Base-by-base conservation (phyloP, 768 basidiomycete genomes). In the Gyrodon lividus region DNA sequence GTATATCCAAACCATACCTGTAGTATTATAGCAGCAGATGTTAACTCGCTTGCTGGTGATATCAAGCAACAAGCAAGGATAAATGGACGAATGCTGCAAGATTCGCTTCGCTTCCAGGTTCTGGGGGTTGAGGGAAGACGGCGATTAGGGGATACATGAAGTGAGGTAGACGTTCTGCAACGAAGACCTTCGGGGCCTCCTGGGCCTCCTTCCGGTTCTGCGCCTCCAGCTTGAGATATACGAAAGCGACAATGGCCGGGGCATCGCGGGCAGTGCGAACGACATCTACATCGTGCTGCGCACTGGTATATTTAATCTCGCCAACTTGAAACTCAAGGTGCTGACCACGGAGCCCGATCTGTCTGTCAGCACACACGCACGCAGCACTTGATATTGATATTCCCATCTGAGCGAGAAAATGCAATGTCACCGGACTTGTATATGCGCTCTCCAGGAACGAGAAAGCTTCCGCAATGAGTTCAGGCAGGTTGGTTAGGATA, bases 281-380 rank as follows among this genome's bases (percentile, higher is more conserved):
- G 53, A 66, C 48, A 31, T 61, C 64, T 4, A 57, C 62, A 20
- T 49, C 56, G 8, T 60, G 58, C 42, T 55, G 55, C 7, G 62
- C 58, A 14, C 38, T 30, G 2, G 57, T 30, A 33, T 55, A 62
- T 37, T 66, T 68, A 43, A 70, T 60, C 51, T 70, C 69, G 13
- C 66, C 64, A 12, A n/a, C n/a, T n/a, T n/a, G n/a, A n/a, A 66
- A 61, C 38, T 70, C 69, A 14, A 70, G 61, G 22, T 68, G 66
- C 22, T 61, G 64, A 23, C 70, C 69, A 6, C 66, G 64, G 50
- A 70, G 58, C 52, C 70, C 70, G 49, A 70, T 61, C 38, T 70
- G 69, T 37, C 68, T 59, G 59, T 70, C 70, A 14, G 58, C 57
- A 23, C n/a, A n/a, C n/a, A n/a, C 70, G 67, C 37, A 69, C 70